These are phyloP conservation scores for Chlorella sp. DNA, from an alignment of 139 green algal genomes.

Conservation along the genomic window DNA sequence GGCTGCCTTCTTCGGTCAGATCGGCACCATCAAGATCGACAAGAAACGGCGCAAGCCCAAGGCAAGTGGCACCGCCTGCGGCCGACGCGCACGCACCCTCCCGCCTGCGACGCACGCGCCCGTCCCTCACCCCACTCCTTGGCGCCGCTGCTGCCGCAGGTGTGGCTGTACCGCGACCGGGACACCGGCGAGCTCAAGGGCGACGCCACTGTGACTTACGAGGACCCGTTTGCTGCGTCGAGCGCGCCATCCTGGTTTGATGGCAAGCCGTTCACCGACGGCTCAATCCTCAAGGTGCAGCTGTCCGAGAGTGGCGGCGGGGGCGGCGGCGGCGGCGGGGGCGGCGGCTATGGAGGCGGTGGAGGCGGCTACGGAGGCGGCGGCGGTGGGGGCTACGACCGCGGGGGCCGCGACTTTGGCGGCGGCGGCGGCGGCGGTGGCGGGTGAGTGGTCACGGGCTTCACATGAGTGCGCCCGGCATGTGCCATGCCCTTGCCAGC, in stretches of 20 bases:
- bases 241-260: slow-evolving; percentile 87
- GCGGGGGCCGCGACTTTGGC: slow-evolving; percentile 26
- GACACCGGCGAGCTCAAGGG: slow-evolving; percentile 79
- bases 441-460: too few relatives aligned
- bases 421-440: slow-evolving; percentile 11
- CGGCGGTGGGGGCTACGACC: slow-evolving; percentile 15
- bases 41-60: slow-evolving; percentile 72
- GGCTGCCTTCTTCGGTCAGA: slow-evolving; percentile 79
- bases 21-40: slow-evolving; percentile 74
- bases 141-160: slow-evolving; percentile 12
- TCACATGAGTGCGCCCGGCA: too few relatives aligned
- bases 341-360: slow-evolving; percentile 30
- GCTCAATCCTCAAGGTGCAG: slow-evolving; percentile 15
- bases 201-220: slow-evolving; percentile 79
- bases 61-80: slow-evolving; percentile 5
- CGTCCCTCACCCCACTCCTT: background rate
- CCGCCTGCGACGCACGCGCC: background rate
- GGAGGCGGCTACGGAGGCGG: slow-evolving; percentile 29
- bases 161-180: slow-evolving; percentile 73
- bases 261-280: slow-evolving; percentile 69
- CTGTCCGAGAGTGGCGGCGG: slow-evolving; percentile 25
- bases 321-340: slow-evolving; percentile 32
- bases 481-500: too few relatives aligned
- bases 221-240: slow-evolving; percentile 80
- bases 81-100: background rate